Evolutionary conservation across 768 basidiomycete species (phyloP).

Genomic region (Hericium erinaceus): DNA sequence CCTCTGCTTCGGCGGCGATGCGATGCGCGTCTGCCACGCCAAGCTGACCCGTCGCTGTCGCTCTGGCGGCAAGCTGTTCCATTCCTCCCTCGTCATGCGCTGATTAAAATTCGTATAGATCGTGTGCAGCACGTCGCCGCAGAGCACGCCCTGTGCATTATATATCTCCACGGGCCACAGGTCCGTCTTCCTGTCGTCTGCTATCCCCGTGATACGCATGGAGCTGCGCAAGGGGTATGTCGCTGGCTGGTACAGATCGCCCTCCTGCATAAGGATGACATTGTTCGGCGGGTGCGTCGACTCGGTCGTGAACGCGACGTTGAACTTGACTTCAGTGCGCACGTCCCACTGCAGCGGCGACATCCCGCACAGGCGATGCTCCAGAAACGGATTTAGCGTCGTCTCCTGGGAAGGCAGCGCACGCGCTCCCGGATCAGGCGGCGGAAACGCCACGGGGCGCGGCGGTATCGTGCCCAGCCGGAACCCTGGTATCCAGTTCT

Average conservation of each 20-base stretch:
- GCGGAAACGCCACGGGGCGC: slow-evolving; percentile 26
- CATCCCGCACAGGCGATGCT: slow-evolving; percentile 32
- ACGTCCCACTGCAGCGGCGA: slow-evolving; percentile 44
- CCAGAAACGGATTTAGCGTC: slow-evolving; percentile 50
- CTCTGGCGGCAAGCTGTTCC: slow-evolving; percentile 14
- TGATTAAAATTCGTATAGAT: slow-evolving; percentile 35
- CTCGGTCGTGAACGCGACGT: slow-evolving; percentile 15
- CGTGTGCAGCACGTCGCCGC: slow-evolving; percentile 40
- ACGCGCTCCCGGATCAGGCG: slow-evolving; percentile 6
- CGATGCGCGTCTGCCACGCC: slow-evolving; percentile 13
- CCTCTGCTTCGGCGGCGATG: slow-evolving; percentile 20
- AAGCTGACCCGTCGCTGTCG: background rate
- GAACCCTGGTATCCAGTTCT: slow-evolving; percentile 33
- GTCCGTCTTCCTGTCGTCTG: slow-evolving; percentile 36
- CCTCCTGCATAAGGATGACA: slow-evolving; percentile 12
- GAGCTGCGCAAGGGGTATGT: slow-evolving; percentile 50
- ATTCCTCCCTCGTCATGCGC: slow-evolving; percentile 20
- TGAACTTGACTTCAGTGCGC: slow-evolving; percentile 15
- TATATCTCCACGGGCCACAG: slow-evolving; percentile 48
- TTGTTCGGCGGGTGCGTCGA: slow-evolving; percentile 24
- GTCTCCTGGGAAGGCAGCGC: slow-evolving; percentile 35
- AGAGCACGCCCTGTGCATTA: slow-evolving; percentile 38
- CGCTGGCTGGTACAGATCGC: slow-evolving; percentile 45
- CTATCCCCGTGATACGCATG: slow-evolving; percentile 45
- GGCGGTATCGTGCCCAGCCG: slow-evolving; percentile 29